Base-by-base conservation (phyloP, 768 basidiomycete genomes). In the Xanthoconium stramineum region DNA sequence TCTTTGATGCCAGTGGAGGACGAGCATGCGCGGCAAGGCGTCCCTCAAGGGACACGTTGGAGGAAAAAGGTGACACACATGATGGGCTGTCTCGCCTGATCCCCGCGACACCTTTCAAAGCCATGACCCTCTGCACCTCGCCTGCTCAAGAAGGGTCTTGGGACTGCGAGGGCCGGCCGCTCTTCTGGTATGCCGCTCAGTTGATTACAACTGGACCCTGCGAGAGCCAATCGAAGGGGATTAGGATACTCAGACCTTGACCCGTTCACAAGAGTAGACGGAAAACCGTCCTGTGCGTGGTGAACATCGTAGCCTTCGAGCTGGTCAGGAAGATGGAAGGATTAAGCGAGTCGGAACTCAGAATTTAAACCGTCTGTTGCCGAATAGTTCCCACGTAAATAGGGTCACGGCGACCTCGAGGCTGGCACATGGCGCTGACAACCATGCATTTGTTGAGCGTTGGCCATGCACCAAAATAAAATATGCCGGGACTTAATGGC, bases 221-320 rank as follows among this genome's bases (percentile, higher is more conserved):
- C 81, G 79, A 81, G 81, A 75, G 78, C 73, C 83, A 61, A 78
- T 81, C 79, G 56, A 77, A 78, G 78, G 79, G 80, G 82, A 81
- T 72, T 80, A 59, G 67, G 4, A 82, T 79, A 69, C 84, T 88
- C 85, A 85, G 84, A 87, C 82, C 83, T 87, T 87, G 77, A 80
- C 84, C 83, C 83, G 84, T 83, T 86, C 83, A 82, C 77, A 69
- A 84, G 61, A 53, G 55, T 62, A 64, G 65, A 72, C 53, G 58
- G 47, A 12, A 32, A 33, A 36, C 28, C 63, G 61, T 75, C 76
- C 74, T 76, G 83, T 81, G 61, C 64, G 83, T 68, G 62, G 72
- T 82, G 82, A 86, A 83, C 82, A 70, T 83, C 80, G 83, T 80
- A 77, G 81, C 81, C 77, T 86, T 86, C 62, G 71, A 68, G 65